Evolutionary conservation across 1,284 basidiomycete species (phyloP).

Genomic region (Coniferiporia weirii): DNA sequence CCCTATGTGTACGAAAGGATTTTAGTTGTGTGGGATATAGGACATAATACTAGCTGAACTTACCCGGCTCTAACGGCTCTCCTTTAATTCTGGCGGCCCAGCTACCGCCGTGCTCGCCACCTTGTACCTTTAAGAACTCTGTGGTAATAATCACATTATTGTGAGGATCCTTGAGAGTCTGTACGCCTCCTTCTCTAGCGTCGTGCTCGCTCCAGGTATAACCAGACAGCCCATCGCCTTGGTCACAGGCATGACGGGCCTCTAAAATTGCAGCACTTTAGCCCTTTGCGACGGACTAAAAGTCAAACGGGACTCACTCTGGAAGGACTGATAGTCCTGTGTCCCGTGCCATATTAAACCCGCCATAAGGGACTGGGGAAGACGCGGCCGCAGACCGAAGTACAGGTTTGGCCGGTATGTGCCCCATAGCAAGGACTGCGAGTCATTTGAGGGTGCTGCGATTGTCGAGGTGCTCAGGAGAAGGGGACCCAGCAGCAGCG

Average conservation of each 20-base stretch:
- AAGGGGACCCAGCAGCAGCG: constrained; percentile 25
- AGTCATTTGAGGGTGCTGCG: constrained; percentile 31
- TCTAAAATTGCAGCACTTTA: constrained; percentile 37
- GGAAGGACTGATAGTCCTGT: constrained; percentile 69
- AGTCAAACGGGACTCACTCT: constrained; percentile 40
- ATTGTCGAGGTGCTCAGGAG: constrained; percentile 17
- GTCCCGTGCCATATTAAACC: constrained; percentile 92
- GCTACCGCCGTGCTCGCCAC: constrained; percentile 76
- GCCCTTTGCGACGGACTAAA: constrained; percentile 1
- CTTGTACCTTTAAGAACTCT: constrained; percentile 78
- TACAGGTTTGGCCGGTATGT: constrained; percentile 89
- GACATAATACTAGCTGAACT: constrained; percentile 22
- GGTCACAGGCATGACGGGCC: constrained; percentile 85
- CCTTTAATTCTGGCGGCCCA: constrained; percentile 90
- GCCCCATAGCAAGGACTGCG: constrained; percentile 82
- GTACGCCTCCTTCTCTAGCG: constrained; percentile 76
- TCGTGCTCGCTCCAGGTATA: constrained; percentile 92
- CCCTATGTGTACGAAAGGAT: constrained; percentile 29
- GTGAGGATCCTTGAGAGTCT: constrained; percentile 73
- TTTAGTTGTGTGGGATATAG: neutral
- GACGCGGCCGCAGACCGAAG: constrained; percentile 81
- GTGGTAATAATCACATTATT: constrained; percentile 87
- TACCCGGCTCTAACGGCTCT: constrained; percentile 66
- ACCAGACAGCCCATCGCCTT: constrained; percentile 72
- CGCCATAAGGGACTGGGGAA: constrained; percentile 84